Evolutionary conservation across 805 yeast genomes (phyloP).

Genomic region (Maudiozyma turicensis): DNA sequence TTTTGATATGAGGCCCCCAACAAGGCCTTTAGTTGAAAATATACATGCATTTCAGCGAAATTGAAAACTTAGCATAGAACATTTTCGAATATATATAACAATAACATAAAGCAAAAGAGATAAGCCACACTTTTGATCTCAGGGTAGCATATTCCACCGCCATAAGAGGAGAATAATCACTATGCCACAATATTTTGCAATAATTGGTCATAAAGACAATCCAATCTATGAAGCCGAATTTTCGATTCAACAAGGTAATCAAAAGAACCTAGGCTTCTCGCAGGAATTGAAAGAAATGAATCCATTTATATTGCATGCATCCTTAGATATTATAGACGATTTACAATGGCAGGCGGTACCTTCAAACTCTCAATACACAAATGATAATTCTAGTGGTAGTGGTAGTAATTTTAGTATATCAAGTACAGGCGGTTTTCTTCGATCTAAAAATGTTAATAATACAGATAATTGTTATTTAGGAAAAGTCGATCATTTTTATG

Average conservation of each 20-base stretch:
- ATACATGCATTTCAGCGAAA: too few relatives aligned
- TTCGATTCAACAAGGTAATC: conserved; percentile 49
- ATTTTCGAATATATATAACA: too few relatives aligned
- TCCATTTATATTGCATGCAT: conserved; percentile 82
- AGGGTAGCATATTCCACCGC: neutral
- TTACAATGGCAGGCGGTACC: conserved; percentile 66
- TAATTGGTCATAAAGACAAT: conserved; percentile 76
- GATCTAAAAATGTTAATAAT: conserved; percentile 17
- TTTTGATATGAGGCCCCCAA: too few relatives aligned
- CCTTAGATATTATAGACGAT: conserved; percentile 87
- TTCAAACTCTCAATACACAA: neutral
- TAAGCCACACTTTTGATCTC: too few relatives aligned
- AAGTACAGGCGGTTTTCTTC: conserved; percentile 17
- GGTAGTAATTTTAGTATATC: conserved; percentile 1
- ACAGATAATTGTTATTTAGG: conserved; percentile 45
- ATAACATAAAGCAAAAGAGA: neutral
- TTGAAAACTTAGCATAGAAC: too few relatives aligned
- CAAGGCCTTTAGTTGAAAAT: too few relatives aligned
- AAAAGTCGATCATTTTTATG: conserved; percentile 77
- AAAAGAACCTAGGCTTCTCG: conserved; percentile 51
- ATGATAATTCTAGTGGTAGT: conserved; percentile 4
- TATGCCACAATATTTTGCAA: conserved; percentile 81
- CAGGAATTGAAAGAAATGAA: conserved; percentile 65
- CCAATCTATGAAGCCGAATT: conserved; percentile 86
- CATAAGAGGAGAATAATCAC: neutral